Evolutionary conservation across 2,329 filamentous ascomycete genomes (phyloP).

Genomic region (Apiospora rasikravindrae): DNA sequence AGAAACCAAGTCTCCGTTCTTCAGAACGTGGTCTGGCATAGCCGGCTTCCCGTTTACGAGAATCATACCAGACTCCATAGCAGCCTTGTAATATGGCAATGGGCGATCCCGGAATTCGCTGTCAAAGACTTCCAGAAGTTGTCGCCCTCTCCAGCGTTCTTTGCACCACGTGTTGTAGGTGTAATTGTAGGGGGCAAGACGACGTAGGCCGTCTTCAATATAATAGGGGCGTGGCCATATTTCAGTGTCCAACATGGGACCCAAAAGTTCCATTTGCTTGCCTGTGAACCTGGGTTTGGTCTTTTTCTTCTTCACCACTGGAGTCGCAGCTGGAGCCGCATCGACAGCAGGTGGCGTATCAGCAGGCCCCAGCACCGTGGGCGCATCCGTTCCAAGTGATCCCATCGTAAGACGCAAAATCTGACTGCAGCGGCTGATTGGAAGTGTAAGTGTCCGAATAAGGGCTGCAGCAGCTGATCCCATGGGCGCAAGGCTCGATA

Average conservation of each 20-base stretch:
- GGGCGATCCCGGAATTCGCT: conserved; percentile 92
- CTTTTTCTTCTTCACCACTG: conserved; percentile 19
- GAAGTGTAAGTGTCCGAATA: background rate
- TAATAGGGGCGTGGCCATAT: conserved; percentile 73
- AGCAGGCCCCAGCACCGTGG: background rate
- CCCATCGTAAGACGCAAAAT: background rate
- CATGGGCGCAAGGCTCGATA: background rate
- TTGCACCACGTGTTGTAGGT: conserved; percentile 97
- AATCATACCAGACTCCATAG: conserved; percentile 81
- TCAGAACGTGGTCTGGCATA: conserved; percentile 71
- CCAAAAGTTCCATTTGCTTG: conserved; percentile 22
- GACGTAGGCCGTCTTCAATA: conserved; percentile 80
- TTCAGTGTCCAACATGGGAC: conserved; percentile 38
- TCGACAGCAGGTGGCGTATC: conserved; percentile 12
- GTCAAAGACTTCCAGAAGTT: conserved; percentile 84
- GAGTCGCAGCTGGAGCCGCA: conserved; percentile 15
- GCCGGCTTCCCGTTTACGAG: conserved; percentile 78
- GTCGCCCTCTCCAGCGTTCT: conserved; percentile 84
- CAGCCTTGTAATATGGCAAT: conserved; percentile 82
- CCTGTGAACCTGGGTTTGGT: conserved; percentile 24
- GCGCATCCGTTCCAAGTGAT: conserved; percentile 7
- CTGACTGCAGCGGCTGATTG: background rate
- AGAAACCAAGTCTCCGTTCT: conserved; percentile 89
- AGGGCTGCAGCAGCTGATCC: background rate
- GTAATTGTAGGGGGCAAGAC: conserved; percentile 85